phyloP scores from a whole-genome alignment of 352 stramenopile species.

The Pythium plurisporium region DNA sequence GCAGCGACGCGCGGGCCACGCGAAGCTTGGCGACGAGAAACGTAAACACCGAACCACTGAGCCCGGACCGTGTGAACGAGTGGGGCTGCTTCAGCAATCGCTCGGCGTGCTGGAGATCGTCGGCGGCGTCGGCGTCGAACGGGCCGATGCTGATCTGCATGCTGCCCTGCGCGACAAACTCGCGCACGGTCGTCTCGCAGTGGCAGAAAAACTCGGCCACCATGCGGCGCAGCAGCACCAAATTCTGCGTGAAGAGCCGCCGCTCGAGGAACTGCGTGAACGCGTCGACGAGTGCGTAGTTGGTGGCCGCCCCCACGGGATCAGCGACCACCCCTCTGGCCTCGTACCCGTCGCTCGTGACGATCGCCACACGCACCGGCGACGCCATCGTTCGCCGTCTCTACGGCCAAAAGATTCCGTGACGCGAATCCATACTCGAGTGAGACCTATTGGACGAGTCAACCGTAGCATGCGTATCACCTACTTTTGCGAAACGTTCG shows the following conservation, averaged over 20 bases:
- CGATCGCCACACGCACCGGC: constrained; percentile 9
- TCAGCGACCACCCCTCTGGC: not conserved
- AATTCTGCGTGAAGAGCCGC: constrained; percentile 39
- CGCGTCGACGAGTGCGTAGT: constrained; percentile 38
- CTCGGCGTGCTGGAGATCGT: not conserved
- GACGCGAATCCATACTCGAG: not conserved
- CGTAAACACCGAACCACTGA: constrained; percentile 3
- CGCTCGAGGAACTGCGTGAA: constrained; percentile 53
- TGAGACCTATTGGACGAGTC: not conserved
- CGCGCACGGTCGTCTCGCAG: constrained; percentile 37
- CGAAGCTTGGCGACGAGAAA: constrained; percentile 15
- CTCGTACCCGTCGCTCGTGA: constrained; percentile 16
- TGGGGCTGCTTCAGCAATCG: not conserved
- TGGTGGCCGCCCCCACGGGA: not conserved
- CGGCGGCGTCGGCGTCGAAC: not conserved
- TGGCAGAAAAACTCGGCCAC: constrained; percentile 48
- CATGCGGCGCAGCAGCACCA: constrained; percentile 50
- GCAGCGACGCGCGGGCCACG: not conserved
- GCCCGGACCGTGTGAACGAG: not conserved
- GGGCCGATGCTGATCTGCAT: constrained; percentile 12
- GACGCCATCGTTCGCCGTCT: not conserved
- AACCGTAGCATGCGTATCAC: not conserved
- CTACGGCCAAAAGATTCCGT: no score
- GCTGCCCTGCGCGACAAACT: constrained; percentile 29
- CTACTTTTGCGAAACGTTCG: not conserved